These are phyloP conservation scores for Neurospora pannonica DNA, from an alignment of 495 filamentous ascomycete genomes.

Conservation along the genomic window DNA sequence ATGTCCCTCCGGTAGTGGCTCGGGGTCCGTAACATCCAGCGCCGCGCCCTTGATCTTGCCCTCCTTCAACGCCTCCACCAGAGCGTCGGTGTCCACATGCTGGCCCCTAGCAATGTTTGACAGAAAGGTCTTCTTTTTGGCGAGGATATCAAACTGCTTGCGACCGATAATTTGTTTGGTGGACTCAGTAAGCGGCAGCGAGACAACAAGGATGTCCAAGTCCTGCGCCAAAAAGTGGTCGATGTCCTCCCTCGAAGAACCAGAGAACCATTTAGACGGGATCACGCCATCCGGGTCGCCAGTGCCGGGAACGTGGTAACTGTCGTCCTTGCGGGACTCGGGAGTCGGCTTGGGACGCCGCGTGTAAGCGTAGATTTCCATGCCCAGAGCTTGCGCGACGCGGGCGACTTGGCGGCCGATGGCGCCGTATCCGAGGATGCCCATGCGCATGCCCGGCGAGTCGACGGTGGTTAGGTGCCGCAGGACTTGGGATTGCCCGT, in stretches of 20 bases:
- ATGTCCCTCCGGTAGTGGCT: slow-evolving; percentile 63
- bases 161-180: slow-evolving; percentile 53
- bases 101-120: slow-evolving; percentile 68
- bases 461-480: slow-evolving; percentile 9
- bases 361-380: slow-evolving; percentile 76
- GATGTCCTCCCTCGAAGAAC: slow-evolving; percentile 48
- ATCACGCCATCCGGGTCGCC: slow-evolving; percentile 68
- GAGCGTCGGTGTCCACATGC: slow-evolving; percentile 58
- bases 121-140: slow-evolving; percentile 48
- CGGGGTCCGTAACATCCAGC: slow-evolving; percentile 80
- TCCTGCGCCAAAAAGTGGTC: slow-evolving; percentile 58
- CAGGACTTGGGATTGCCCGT: neutral
- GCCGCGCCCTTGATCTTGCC: slow-evolving; percentile 60
- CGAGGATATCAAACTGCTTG: slow-evolving; percentile 58
- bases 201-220: slow-evolving; percentile 67
- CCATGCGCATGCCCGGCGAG: slow-evolving; percentile 30
- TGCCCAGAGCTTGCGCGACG: slow-evolving; percentile 62
- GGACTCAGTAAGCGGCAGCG: slow-evolving; percentile 60
- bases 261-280: slow-evolving; percentile 65
- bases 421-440: slow-evolving; percentile 71
- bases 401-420: slow-evolving; percentile 66
- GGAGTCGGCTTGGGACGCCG: slow-evolving; percentile 48
- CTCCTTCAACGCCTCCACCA: slow-evolving; percentile 53
- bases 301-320: slow-evolving; percentile 64
- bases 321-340: slow-evolving; percentile 48